Conservation (phyloP, 1,284 basidiomycete species). For the Inonotus hispidus region DNA sequence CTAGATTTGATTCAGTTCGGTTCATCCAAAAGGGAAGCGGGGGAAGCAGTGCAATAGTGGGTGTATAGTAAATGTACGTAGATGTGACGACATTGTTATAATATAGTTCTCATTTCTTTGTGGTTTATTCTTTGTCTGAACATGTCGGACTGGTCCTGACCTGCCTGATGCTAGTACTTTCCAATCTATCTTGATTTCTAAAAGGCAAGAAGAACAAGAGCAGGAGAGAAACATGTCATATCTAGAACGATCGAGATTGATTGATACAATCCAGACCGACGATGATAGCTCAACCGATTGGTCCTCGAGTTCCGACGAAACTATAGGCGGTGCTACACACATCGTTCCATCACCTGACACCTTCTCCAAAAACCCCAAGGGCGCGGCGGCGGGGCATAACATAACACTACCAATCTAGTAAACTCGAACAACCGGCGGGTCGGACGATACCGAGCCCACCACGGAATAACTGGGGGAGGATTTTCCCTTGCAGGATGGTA, state of each 20-base stretch:
- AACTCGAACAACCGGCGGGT: constrained; percentile 51
- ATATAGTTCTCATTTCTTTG: background rate
- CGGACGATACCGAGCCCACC: constrained; percentile 73
- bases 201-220: too few relatives aligned
- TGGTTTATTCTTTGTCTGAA: background rate
- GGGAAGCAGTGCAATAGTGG: background rate
- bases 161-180: too few relatives aligned
- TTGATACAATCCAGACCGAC: too few relatives aligned
- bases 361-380: too few relatives aligned
- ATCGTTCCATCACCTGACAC: too few relatives aligned
- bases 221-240: too few relatives aligned
- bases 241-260: too few relatives aligned
- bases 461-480: constrained; percentile 78
- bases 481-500: constrained; percentile 78
- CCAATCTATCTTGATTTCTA: too few relatives aligned
- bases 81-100: background rate
- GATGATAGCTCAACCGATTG: too few relatives aligned
- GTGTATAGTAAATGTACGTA: constrained; percentile 9
- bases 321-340: too few relatives aligned
- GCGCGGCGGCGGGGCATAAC: background rate
- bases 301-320: too few relatives aligned
- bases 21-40: too few relatives aligned
- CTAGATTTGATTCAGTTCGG: background rate
- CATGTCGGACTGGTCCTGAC: background rate
- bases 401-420: constrained; percentile 64